A percentile compares a stretch with the other conserved stretches of the same genome.
Conservation (phyloP, 1,284 basidiomycete species). For the Retiboletus flavoniger region DNA sequence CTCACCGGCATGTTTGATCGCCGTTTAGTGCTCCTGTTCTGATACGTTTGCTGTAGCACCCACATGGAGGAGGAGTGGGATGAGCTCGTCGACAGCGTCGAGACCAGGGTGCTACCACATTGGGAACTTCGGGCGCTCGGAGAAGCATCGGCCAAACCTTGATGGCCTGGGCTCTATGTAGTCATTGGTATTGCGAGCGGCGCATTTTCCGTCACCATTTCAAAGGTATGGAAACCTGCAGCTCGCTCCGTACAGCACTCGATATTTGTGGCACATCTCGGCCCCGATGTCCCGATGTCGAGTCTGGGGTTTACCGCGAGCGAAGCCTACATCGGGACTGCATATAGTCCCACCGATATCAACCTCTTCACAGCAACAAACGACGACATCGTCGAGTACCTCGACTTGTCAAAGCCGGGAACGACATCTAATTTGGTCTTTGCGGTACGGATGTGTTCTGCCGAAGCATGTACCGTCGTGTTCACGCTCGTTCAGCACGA, state of each 20-base stretch:
- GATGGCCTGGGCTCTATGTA: slow-evolving; percentile 19
- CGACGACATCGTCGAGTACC: slow-evolving; percentile 17
- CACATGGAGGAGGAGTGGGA: slow-evolving; percentile 26
- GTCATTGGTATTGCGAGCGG: slow-evolving; percentile 26
- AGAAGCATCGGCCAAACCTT: slow-evolving; percentile 5
- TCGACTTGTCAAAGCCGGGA: too few species aligned
- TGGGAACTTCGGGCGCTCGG: slow-evolving; percentile 21
- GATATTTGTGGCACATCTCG: slow-evolving; percentile 12
- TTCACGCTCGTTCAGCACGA: slow-evolving; percentile 13
- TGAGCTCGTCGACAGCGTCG: slow-evolving; percentile 14
- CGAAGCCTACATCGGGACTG: slow-evolving; percentile 23
- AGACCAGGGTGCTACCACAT: slow-evolving; percentile 20
- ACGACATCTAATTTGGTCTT: too few species aligned
- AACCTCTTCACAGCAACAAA: slow-evolving; percentile 17
- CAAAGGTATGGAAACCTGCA: slow-evolving; percentile 13
- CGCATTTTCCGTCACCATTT: slow-evolving; percentile 17
- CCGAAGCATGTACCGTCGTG: background rate
- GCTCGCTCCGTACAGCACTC: background rate
- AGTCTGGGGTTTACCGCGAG: slow-evolving; percentile 24
- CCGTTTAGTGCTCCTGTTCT: background rate
- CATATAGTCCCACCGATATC: slow-evolving; percentile 9
- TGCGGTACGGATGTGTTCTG: too few species aligned
- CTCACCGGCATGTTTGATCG: slow-evolving; percentile 8
- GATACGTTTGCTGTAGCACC: slow-evolving; percentile 12
- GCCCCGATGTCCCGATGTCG: slow-evolving; percentile 16